Base-by-base conservation (phyloP, 148 eudicot genomes). In the Polygonum maritimum region DNA sequence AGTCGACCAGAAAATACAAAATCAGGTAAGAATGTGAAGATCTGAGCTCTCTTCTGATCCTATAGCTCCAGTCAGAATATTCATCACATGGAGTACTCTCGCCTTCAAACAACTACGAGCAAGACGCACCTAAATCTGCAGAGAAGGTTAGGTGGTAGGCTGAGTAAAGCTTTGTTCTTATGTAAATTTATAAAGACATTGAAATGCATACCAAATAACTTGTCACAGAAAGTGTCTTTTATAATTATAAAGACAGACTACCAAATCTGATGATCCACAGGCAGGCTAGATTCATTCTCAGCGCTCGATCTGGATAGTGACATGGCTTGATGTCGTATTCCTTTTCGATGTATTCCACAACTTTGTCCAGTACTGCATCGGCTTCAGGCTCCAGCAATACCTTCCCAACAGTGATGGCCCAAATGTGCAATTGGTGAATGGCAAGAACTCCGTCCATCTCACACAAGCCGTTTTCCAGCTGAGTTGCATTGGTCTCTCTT, bases 401-500 rank as follows among this genome's bases (percentile, higher is more conserved):
- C 78, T 88, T 89, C 38, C 93, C 93, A 7, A 76, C 69, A 16
- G 90, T 87, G 62, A 89, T 87, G 0, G 91, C 84, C 91, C 93
- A 88, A 36, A 91, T 89, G 83, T 86, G 90, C 73, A 89, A 83
- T 78, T 89, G 89, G 76, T 89, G 93, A 79, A 89, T 84, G 74
- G 85, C 87, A 74, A 35, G 21, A 39, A 91, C 88, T 60, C 89
- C 96, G 15, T 81, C 71, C 19, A 88, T 75, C 36, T 74, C 63
- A 35, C 75, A 80, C 1, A 91, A 76, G 38, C 86, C 91, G 9
- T 76, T 79, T 72, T 83, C 86, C 8, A 91, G 85, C 74, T 79
- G 40, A 16, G 77, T 80, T 47, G 82, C 79, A 73, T 91, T 83
- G 47, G 82, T 75, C 39, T 83, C 91, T 67, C 78, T 77, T 11